Evolutionary conservation across 2,329 filamentous ascomycete species (phyloP), one percentile per base, ranked within the genome.

Genomic region (Sarocladium brachiariae): DNA sequence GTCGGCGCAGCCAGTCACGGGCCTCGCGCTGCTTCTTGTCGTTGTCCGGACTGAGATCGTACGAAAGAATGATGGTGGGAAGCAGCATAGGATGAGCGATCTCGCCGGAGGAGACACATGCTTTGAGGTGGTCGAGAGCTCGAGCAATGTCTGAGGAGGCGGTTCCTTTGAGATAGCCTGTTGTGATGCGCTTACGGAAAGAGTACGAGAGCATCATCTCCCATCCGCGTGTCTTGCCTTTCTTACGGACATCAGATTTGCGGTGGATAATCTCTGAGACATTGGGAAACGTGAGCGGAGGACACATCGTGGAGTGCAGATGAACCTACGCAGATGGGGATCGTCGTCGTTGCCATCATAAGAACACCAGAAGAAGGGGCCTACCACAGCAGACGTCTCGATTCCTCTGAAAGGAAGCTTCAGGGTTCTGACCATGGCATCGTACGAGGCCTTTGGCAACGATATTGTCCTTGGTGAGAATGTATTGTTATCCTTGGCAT

Each of bases 171-270:
- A 78, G 71, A 61, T 73, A 84, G 50, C 80, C 81, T 2, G 76
- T 78, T 1, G 80, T 84, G 55, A 82, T 72, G 55, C 68, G 66
- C 2, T 73, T 75, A 11, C 63, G 67, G 64, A 83, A 75, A 43
- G 71, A 73, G 63, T 84, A 71, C 2, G 78, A 81, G 33, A 84
- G 72, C 70, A 81, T 80, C 51, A 83, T 70, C 65, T 84, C 81
- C 78, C 79, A 84, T 39, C 81, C 81, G 51, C 81, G 75, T 14
- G 80, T 84, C 59, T 71, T 73, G 54, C 78, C 80, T 65, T 79
- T 82, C 61, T 84, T 84, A 48, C 78, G 76, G 30, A 84, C 80
- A 58, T 84, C 80, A n/a, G 77, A 81, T 63, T 84, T 84, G 56
- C 81, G 76, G 59, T 80, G 81, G 53, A 84, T 73, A 56, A 84